phyloP scores from a whole-genome alignment of 495 filamentous ascomycete genomes.

The Tuber borchii region DNA sequence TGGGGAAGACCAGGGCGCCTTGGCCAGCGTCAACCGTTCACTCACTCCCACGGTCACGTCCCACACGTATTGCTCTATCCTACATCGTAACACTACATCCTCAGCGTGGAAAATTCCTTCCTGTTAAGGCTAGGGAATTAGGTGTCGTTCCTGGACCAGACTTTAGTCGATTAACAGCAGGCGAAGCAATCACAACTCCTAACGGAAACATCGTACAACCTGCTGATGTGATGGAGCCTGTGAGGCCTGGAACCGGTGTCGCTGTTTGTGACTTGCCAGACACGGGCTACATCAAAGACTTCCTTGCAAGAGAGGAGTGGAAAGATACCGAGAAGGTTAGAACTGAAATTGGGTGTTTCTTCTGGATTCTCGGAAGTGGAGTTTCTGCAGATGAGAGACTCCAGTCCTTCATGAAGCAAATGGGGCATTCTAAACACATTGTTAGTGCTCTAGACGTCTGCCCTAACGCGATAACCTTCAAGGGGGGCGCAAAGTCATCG shows the following conservation, averaged over 20 bases:
- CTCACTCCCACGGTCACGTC: conserved; percentile 58
- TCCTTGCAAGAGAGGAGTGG: conserved; percentile 71
- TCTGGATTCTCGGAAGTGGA: conserved; percentile 72
- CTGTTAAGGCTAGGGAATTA: conserved; percentile 54
- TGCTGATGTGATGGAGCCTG: conserved; percentile 54
- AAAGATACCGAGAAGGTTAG: conserved; percentile 55
- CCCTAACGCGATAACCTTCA: conserved; percentile 64
- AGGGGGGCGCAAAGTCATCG: conserved; percentile 55
- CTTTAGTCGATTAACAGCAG: conserved; percentile 50
- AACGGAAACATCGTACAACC: conserved; percentile 53
- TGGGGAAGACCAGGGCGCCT: conserved; percentile 50
- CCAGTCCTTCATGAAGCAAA: conserved; percentile 59
- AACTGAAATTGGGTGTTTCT: conserved; percentile 57
- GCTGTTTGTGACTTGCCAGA: conserved; percentile 75
- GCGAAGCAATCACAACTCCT: conserved; percentile 50
- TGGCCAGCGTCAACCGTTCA: conserved; percentile 70
- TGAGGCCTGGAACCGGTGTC: conserved; percentile 53
- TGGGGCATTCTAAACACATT: conserved; percentile 60
- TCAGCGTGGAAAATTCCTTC: conserved; percentile 71
- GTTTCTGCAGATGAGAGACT: conserved; percentile 58
- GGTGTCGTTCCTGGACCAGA: conserved; percentile 52
- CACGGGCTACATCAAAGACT: conserved; percentile 56
- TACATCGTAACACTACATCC: conserved; percentile 75
- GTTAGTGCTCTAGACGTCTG: conserved; percentile 65
- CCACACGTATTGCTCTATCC: conserved; percentile 61